A percentile compares a stretch with the other conserved stretches of the same genome.
phyloP scores from a whole-genome alignment of 257 asterid species.

The Fraxinus excelsior region DNA sequence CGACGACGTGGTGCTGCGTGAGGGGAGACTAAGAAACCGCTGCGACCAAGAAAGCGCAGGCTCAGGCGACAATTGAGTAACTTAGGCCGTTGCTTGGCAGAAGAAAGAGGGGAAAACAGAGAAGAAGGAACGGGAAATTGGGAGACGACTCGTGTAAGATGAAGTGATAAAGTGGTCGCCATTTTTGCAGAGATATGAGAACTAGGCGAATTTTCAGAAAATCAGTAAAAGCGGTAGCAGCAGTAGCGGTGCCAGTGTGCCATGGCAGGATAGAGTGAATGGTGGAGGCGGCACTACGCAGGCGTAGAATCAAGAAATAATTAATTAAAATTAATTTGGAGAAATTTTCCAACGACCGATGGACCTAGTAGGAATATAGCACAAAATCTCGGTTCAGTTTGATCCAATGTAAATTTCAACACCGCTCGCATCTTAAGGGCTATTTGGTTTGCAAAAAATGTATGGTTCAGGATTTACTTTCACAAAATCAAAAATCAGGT shows the following conservation, averaged over 20 bases:
- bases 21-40: constrained; percentile 20
- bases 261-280: neutral
- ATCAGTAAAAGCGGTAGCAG: neutral
- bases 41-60: constrained; percentile 26
- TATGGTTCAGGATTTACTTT: no score
- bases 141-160: constrained; percentile 47
- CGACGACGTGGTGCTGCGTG: constrained; percentile 26
- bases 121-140: constrained; percentile 42
- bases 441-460: no score
- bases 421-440: no score
- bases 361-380: no score
- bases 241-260: neutral
- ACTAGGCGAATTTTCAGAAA: neutral
- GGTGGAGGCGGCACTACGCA: neutral
- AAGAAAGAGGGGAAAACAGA: constrained; percentile 29
- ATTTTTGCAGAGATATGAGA: constrained; percentile 18
- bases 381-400: no score
- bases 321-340: no score
- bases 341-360: no score
- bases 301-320: no score
- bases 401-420: no score
- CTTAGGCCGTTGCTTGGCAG: constrained; percentile 24
- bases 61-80: constrained; percentile 22
- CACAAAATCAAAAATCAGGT: no score
- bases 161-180: constrained; percentile 51